These are phyloP conservation scores for Zymoseptoria pseudotritici DNA, from an alignment of 2,329 filamentous ascomycete genomes.

Conservation along the genomic window DNA sequence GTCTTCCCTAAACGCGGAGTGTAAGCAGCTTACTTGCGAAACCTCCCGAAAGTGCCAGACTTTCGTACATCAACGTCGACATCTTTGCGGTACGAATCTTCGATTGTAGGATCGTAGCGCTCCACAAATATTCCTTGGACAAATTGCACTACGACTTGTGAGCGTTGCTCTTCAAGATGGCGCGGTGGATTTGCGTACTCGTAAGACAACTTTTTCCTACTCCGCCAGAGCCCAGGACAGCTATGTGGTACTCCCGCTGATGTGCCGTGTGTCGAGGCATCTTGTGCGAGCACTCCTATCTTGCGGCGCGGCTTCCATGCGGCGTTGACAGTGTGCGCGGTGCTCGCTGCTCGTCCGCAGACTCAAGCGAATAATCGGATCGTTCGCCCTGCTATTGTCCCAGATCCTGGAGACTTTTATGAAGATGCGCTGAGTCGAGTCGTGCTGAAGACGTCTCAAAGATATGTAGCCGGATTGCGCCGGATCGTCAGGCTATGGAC, in stretches of 20 bases:
- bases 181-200: constrained; percentile 44
- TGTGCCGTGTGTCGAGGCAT: constrained; percentile 23
- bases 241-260: constrained; percentile 64
- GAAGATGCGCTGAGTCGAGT: too few species aligned
- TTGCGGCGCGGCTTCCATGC: not conserved
- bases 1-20: constrained; percentile 56
- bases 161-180: constrained; percentile 3
- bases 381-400: too few species aligned
- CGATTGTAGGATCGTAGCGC: constrained; percentile 56
- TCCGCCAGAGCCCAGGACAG: constrained; percentile 75
- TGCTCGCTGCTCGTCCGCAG: not conserved
- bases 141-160: constrained; percentile 62
- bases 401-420: too few species aligned
- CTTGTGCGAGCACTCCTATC: not conserved
- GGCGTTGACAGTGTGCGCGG: not conserved
- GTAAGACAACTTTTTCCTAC: constrained; percentile 91
- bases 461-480: too few species aligned
- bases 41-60: not conserved
- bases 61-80: constrained; percentile 72
- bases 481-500: too few species aligned
- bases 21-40: not conserved
- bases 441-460: too few species aligned
- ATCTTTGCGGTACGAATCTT: constrained; percentile 54
- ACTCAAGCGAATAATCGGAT: not conserved
- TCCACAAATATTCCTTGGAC: constrained; percentile 94